Evolutionary conservation across 192 early-diverging fungal species (phyloP).

Genomic region (Rhizoclosmatium globosum): DNA sequence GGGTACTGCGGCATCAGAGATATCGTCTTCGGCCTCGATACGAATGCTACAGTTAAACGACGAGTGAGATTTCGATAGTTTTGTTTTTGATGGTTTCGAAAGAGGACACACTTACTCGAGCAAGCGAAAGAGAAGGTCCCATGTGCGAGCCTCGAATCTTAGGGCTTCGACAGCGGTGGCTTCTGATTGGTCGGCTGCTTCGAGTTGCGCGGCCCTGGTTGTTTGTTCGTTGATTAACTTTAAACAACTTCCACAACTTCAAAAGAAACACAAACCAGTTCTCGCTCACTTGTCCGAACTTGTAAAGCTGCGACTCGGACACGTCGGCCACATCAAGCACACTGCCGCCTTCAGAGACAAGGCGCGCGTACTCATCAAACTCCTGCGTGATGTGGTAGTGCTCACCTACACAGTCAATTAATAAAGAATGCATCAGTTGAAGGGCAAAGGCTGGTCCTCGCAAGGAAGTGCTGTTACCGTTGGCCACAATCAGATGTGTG

Average conservation of each 20-base stretch:
- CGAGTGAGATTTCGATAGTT: background rate
- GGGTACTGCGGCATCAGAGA: background rate
- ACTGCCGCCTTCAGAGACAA: background rate
- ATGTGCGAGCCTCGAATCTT: background rate
- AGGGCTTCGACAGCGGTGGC: background rate
- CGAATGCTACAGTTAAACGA: conserved; percentile 2
- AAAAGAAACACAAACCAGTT: no score
- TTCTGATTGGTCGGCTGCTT: background rate
- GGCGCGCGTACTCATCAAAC: background rate
- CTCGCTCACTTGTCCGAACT: no score
- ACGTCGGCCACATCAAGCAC: background rate
- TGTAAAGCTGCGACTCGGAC: no score
- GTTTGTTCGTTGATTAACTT: no score
- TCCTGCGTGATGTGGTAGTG: background rate
- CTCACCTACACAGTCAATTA: background rate
- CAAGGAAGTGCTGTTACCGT: no score
- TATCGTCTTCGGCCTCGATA: background rate
- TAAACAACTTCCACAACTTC: no score
- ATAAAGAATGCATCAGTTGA: no score
- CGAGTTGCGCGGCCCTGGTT: background rate
- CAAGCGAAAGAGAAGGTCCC: background rate
- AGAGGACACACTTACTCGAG: background rate
- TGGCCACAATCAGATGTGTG: no score
- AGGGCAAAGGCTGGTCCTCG: no score
- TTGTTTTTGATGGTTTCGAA: no score